A percentile compares a stretch with the other conserved stretches of the same genome.
These are phyloP conservation scores for Hypocrella siamensis DNA, from an alignment of 2,329 filamentous ascomycete species.

Conservation along the genomic window DNA sequence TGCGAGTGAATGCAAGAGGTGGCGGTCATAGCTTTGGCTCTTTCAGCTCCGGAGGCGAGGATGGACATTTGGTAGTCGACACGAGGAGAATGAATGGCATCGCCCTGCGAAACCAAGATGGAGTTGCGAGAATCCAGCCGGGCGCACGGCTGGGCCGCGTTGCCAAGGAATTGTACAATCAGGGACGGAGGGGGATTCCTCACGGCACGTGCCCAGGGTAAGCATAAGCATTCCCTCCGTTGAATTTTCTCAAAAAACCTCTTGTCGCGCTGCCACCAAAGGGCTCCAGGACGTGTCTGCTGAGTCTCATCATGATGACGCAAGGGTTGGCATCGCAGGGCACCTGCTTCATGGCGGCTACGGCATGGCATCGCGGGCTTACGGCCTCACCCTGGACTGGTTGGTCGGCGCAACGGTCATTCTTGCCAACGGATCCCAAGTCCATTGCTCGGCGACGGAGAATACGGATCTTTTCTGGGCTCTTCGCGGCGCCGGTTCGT, in stretches of 20 bases:
- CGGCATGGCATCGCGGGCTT: constrained; percentile 38
- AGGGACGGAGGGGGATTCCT: constrained; percentile 6
- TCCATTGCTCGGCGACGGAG: constrained; percentile 21
- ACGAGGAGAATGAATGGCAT: constrained; percentile 12
- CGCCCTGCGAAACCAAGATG: background rate
- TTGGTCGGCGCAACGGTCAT: constrained; percentile 22
- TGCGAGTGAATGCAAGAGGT: background rate
- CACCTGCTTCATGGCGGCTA: constrained; percentile 42
- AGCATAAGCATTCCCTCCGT: too few species aligned
- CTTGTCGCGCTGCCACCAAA: constrained; percentile 17
- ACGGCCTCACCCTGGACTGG: constrained; percentile 34
- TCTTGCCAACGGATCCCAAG: constrained; percentile 17
- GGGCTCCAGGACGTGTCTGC: background rate
- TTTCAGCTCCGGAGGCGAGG: background rate
- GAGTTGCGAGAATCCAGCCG: background rate
- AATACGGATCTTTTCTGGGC: constrained; percentile 32
- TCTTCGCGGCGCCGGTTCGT: constrained; percentile 28
- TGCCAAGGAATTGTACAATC: constrained; percentile 19
- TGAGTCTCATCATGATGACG: constrained; percentile 18
- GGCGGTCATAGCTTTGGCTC: constrained; percentile 2
- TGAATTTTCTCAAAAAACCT: too few species aligned
- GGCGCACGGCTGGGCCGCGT: constrained; percentile 18
- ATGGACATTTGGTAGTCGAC: constrained; percentile 31
- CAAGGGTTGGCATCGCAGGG: constrained; percentile 45
- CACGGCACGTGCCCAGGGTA: background rate